Conservation (phyloP, 148 eudicot species). For the Rhododendron mucronatum region DNA sequence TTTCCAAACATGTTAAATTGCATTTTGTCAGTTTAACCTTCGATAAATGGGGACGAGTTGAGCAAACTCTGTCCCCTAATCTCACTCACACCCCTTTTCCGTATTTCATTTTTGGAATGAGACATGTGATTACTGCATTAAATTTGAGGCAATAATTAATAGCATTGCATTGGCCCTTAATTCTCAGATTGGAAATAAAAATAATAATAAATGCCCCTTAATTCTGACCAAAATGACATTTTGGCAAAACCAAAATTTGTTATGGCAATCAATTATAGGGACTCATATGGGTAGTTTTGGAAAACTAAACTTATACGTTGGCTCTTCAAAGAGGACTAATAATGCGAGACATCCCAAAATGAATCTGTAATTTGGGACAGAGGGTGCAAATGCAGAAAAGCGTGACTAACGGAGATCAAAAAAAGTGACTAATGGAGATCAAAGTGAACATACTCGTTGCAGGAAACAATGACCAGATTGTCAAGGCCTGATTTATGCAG, state of each 20-base stretch:
- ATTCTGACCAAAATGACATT: background rate
- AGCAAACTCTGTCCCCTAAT: background rate
- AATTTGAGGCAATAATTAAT: background rate
- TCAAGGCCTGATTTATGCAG: background rate
- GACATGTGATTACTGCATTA: background rate
- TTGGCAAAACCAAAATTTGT: background rate
- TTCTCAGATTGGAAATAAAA: background rate
- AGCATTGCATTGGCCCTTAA: background rate
- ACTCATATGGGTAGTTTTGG: background rate
- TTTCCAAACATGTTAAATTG: background rate
- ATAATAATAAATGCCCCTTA: background rate
- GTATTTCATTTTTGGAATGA: background rate
- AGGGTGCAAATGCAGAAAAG: background rate
- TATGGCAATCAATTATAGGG: background rate
- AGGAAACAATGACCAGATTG: background rate
- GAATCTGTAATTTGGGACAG: background rate
- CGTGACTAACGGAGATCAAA: background rate
- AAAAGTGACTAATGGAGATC: background rate
- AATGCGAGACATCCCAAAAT: background rate
- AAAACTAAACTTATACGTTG: background rate
- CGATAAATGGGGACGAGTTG: background rate
- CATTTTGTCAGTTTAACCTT: background rate
- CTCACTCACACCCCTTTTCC: background rate
- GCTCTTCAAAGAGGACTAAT: background rate
- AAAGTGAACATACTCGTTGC: background rate